Conservation (phyloP, 768 basidiomycete genomes). For the Termitomyces sp. region DNA sequence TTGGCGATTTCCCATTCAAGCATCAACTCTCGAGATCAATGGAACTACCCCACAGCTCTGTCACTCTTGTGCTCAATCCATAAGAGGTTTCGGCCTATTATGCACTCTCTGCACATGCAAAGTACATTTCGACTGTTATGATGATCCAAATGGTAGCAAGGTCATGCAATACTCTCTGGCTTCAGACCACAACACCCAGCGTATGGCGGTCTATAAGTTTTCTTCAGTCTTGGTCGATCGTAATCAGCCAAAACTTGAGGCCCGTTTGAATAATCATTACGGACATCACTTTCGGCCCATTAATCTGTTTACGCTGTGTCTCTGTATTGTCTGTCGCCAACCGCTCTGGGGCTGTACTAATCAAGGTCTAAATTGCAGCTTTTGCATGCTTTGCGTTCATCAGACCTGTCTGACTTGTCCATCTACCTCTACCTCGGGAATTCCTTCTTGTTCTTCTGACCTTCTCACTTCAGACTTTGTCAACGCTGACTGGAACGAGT, state of each 20-base stretch:
- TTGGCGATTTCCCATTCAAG: slow-evolving; percentile 46
- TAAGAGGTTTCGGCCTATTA: slow-evolving; percentile 65
- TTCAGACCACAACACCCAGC: slow-evolving; percentile 41
- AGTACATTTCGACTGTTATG: slow-evolving; percentile 79
- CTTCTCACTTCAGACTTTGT: slow-evolving; percentile 39
- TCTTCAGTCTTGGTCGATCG: slow-evolving; percentile 38
- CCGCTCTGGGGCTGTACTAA: slow-evolving; percentile 69
- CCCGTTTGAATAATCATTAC: slow-evolving; percentile 18
- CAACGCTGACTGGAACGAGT: slow-evolving; percentile 42
- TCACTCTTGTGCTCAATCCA: slow-evolving; percentile 43
- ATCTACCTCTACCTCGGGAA: slow-evolving; percentile 13
- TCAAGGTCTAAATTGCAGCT: slow-evolving; percentile 61
- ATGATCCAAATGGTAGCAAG: slow-evolving; percentile 59
- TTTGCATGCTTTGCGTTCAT: slow-evolving; percentile 62
- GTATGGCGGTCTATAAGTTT: slow-evolving; percentile 59
- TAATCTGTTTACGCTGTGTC: slow-evolving; percentile 69
- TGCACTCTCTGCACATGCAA: slow-evolving; percentile 67
- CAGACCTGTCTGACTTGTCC: slow-evolving; percentile 34
- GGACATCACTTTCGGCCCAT: slow-evolving; percentile 51
- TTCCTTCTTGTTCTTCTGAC: slow-evolving; percentile 34
- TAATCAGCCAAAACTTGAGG: slow-evolving; percentile 11
- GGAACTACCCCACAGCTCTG: slow-evolving; percentile 42
- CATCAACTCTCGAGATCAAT: slow-evolving; percentile 20
- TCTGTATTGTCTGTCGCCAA: slow-evolving; percentile 59
- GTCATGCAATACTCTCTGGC: slow-evolving; percentile 46